These are phyloP conservation scores for Globisporangium irregulare DNA, from an alignment of 352 stramenopile genomes.

Conservation along the genomic window DNA sequence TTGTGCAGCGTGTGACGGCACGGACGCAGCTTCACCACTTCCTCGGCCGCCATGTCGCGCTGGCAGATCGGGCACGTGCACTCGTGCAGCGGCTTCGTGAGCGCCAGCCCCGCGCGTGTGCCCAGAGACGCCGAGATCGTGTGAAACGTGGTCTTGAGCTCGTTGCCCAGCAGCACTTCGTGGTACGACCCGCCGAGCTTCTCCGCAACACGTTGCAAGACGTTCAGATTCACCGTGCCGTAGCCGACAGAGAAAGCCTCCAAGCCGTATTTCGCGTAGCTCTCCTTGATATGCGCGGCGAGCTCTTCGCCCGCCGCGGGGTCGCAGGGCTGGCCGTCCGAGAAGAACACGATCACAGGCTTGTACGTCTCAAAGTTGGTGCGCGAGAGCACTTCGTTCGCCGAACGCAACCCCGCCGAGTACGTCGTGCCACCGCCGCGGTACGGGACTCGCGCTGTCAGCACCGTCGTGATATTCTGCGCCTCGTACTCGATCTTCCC, in stretches of 20 bases:
- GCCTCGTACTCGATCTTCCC: slow-evolving; percentile 50
- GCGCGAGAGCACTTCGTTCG: slow-evolving; percentile 71
- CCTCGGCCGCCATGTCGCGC: slow-evolving; percentile 47
- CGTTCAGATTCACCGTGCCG: slow-evolving; percentile 53
- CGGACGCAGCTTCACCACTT: slow-evolving; percentile 36
- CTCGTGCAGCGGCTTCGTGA: slow-evolving; percentile 60
- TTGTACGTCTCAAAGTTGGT: slow-evolving; percentile 56
- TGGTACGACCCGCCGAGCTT: slow-evolving; percentile 62
- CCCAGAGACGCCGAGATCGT: slow-evolving; percentile 72
- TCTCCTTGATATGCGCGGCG: slow-evolving; percentile 45
- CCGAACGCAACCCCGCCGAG: slow-evolving; percentile 41
- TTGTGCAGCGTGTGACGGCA: slow-evolving; percentile 55
- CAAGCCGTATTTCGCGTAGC: slow-evolving; percentile 60
- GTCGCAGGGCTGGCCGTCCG: slow-evolving; percentile 62
- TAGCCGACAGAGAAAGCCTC: slow-evolving; percentile 72
- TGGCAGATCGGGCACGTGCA: slow-evolving; percentile 52
- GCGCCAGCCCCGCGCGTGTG: slow-evolving; percentile 48
- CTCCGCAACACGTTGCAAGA: slow-evolving; percentile 53
- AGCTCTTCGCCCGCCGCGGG: slow-evolving; percentile 40
- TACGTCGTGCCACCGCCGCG: slow-evolving; percentile 54
- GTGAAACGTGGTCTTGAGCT: slow-evolving; percentile 74
- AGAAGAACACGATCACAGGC: slow-evolving; percentile 78
- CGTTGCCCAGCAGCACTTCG: slow-evolving; percentile 54
- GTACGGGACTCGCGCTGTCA: slow-evolving; percentile 25
- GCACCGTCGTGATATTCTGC: slow-evolving; percentile 44